Conservation (phyloP, 129 eudicot species). For the Saposhnikovia divaricata region DNA sequence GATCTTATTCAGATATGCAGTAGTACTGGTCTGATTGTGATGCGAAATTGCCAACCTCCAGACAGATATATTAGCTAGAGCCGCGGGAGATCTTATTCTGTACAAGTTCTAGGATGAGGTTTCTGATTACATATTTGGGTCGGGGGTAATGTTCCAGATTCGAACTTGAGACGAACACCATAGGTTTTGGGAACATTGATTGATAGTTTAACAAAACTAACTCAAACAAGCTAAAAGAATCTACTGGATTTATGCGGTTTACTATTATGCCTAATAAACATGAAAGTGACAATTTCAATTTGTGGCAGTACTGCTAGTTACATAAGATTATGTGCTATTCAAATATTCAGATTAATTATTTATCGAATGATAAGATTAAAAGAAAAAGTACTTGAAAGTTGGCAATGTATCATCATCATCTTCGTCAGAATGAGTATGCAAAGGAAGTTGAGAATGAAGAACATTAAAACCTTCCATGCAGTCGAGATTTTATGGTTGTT, state of each 20-base stretch:
- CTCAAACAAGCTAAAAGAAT: not conserved
- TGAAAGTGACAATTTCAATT: not conserved
- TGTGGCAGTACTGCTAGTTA: not conserved
- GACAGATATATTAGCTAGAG: no score
- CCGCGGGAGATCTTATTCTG: not conserved
- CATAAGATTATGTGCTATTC: not conserved
- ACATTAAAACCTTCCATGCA: constrained; percentile 77
- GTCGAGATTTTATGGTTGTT: constrained; percentile 22
- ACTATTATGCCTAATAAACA: not conserved
- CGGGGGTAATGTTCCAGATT: not conserved
- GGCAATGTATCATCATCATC: constrained; percentile 33
- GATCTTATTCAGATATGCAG: no score
- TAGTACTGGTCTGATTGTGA: no score
- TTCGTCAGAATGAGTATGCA: constrained; percentile 9
- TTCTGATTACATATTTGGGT: not conserved
- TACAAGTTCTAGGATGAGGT: not conserved
- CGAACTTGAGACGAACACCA: no score
- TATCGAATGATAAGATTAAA: not conserved
- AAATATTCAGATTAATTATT: no score
- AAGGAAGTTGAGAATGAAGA: constrained; percentile 31
- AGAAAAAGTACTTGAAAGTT: constrained; percentile 46
- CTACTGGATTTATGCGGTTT: not conserved
- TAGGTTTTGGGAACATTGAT: not conserved
- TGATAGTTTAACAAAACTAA: no score
- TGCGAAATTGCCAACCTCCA: no score